Conservation (phyloP, 371 early-diverging fungal species). For the Mucor velutinosus region DNA sequence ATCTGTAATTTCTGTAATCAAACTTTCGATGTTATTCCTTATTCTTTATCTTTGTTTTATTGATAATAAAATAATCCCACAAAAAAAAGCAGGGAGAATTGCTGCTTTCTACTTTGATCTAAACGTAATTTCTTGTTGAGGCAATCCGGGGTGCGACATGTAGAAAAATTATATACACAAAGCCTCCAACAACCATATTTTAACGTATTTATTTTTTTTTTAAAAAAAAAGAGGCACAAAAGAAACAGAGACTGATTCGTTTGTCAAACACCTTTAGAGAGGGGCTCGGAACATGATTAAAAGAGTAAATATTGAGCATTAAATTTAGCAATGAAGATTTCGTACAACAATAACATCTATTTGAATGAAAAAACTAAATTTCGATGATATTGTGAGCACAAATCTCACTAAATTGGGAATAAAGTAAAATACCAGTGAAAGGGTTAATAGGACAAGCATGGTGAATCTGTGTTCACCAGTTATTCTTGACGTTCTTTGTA, state of each 20-base stretch:
- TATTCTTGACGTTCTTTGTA: background rate
- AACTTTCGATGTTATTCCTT: background rate
- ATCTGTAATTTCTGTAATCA: background rate
- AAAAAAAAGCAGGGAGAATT: background rate
- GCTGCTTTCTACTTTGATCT: background rate
- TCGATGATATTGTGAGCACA: background rate
- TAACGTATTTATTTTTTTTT: background rate
- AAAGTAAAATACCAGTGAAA: background rate
- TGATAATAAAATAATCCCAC: background rate
- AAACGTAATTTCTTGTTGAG: background rate
- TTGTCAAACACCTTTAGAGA: background rate
- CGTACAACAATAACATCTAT: background rate
- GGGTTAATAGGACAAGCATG: background rate
- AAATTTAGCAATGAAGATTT: background rate
- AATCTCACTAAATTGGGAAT: background rate
- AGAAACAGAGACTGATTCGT: background rate
- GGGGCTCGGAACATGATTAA: background rate
- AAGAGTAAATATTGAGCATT: background rate
- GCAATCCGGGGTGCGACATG: background rate
- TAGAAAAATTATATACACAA: background rate
- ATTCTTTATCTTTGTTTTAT: background rate
- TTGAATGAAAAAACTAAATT: background rate
- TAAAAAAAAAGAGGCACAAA: background rate
- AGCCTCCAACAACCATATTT: background rate
- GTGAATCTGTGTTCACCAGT: background rate